Evolutionary conservation across 495 filamentous ascomycete genomes (phyloP), one percentile per base, ranked within the genome.

Genomic region (Neurospora sublineolata): DNA sequence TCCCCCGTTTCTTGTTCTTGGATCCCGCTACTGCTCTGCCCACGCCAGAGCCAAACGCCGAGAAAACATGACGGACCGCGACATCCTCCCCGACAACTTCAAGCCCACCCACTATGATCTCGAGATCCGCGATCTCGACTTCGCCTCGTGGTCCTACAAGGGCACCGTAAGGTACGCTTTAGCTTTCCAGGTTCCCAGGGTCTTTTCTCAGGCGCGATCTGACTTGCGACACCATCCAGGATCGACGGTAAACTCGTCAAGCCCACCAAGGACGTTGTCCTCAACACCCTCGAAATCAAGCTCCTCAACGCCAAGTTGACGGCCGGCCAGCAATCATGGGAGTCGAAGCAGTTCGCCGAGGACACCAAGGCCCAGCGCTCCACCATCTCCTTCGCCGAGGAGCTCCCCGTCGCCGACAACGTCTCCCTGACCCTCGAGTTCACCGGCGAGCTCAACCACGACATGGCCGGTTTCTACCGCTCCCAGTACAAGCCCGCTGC

Each of bases 391-490:
- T 94, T 97, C 78, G 80, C 86, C 36, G 80, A 90, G 42, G 87
- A 91, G 73, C 79, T 97, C 67, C 87, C 89, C 0, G 83, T 86
- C 9, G 82, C 86, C 20, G 76, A 85, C 39, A 87, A 92, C 71
- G 87, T 88, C 42, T 76, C 87, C 4, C 81, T 97, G 40, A 84
- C 84, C 20, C 88, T 98, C 78, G 85, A 90, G 16, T 99, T 97
- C 80, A 86, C 89, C 27, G 95, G 95, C 41, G 89, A 84, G 39
- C 91, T 98, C 82, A 99, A 97, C 84, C 92, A 94, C 77, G 89
- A 91, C 74, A 97, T 98, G 94, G 91, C 92, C 44, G 95, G 95
- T 30, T 98, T 99, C 84, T 97, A 97, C 80, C 91, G 95, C 72
- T 94, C 91, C 71, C 93, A 93, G 82, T 99, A 97, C 79, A 97